phyloP scores from a whole-genome alignment of 805 yeast species.

The Starmerella geochares region DNA sequence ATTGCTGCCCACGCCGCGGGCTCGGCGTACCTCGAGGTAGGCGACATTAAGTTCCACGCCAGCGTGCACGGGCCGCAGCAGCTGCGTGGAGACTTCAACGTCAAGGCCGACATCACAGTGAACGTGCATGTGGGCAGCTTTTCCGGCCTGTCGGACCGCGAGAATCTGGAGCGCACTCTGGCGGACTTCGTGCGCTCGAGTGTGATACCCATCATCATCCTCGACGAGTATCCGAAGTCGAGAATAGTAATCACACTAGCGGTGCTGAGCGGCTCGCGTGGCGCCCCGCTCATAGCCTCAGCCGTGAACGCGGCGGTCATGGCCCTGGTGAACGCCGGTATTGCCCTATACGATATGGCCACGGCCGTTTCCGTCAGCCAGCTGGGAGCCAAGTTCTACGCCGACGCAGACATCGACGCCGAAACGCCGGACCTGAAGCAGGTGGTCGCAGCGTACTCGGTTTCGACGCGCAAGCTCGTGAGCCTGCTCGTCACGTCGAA shows the following conservation, averaged over 20 bases:
- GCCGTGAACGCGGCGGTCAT: slow-evolving; percentile 54
- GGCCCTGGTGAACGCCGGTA: slow-evolving; percentile 76
- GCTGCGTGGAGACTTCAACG: slow-evolving; percentile 58
- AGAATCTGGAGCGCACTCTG: slow-evolving; percentile 37
- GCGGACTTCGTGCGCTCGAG: slow-evolving; percentile 44
- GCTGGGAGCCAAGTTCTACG: slow-evolving; percentile 11
- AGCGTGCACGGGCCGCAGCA: slow-evolving; percentile 88
- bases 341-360: slow-evolving; percentile 69
- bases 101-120: slow-evolving; percentile 56
- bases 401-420: slow-evolving; percentile 19
- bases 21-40: slow-evolving; percentile 66
- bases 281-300: slow-evolving; percentile 37
- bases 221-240: slow-evolving; percentile 79
- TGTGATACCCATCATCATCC: slow-evolving; percentile 43
- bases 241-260: slow-evolving; percentile 70
- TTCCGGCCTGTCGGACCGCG: slow-evolving; percentile 33
- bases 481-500: slow-evolving; percentile 22
- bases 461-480: slow-evolving; percentile 19
- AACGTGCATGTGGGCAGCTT: slow-evolving; percentile 47
- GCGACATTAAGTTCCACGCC: slow-evolving; percentile 49
- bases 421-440: slow-evolving; percentile 12
- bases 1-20: slow-evolving; percentile 67
- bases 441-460: slow-evolving; percentile 23
- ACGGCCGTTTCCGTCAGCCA: slow-evolving; percentile 34
- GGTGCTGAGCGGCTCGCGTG: slow-evolving; percentile 42